Evolutionary conservation across 2,329 filamentous ascomycete species (phyloP).

Genomic region (Cytospora mali): DNA sequence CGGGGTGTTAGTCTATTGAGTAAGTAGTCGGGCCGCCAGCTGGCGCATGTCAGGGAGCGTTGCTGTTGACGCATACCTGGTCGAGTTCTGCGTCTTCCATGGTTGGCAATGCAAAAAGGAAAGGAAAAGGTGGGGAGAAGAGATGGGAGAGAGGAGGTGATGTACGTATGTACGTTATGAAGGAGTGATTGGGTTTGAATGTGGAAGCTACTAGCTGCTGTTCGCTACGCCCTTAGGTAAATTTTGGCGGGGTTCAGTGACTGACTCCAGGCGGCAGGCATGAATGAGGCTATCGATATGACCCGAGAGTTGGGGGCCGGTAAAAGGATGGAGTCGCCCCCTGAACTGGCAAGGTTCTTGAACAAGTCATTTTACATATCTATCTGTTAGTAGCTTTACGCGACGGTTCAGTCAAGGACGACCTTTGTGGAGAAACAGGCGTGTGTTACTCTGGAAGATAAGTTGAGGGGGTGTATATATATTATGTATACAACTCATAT

Average conservation of each 20-base stretch:
- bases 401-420: no score
- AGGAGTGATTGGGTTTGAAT: no score
- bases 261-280: not conserved
- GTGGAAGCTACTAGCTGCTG: not conserved
- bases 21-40: no score
- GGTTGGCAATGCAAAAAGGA: constrained; percentile 5
- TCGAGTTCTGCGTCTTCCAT: constrained; percentile 32
- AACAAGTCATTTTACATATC: no score
- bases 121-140: not conserved
- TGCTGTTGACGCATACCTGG: constrained; percentile 21
- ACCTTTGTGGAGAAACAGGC: no score
- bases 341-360: no score
- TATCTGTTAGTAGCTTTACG: no score
- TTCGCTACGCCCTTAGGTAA: constrained; percentile 6
- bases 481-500: not conserved
- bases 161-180: not conserved
- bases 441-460: not conserved
- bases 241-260: constrained; percentile 28
- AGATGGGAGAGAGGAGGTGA: not conserved
- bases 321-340: not conserved
- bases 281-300: constrained; percentile 15
- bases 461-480: not conserved
- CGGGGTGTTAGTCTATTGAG: no score
- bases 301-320: not conserved
- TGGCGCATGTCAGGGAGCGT: not conserved